Percentiles rank a stretch among this genome's conserved stretches.
Evolutionary conservation across 2,329 filamentous ascomycete species (phyloP).

Genomic region (Sclerotinia trifoliorum): DNA sequence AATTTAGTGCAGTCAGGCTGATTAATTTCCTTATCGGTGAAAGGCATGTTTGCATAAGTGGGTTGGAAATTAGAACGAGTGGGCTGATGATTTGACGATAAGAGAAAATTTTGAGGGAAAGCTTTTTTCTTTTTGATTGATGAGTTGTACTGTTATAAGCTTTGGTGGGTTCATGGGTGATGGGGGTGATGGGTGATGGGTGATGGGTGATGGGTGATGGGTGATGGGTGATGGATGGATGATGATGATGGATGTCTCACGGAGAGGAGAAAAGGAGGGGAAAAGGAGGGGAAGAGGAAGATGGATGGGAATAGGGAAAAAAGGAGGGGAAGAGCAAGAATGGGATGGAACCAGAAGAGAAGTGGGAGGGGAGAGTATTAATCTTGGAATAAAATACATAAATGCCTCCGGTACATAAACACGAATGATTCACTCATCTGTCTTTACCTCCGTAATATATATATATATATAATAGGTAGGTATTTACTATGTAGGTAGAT

Average conservation of each 20-base stretch:
- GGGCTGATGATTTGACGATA: not conserved
- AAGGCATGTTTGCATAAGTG: not conserved
- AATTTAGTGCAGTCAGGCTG: not conserved
- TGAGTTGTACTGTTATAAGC: not conserved
- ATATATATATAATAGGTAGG: no score
- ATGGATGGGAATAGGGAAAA: not conserved
- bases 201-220: not conserved
- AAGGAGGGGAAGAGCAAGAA: no score
- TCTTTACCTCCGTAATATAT: no score
- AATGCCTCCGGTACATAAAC: not conserved
- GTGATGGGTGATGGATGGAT: not conserved
- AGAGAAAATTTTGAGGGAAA: not conserved
- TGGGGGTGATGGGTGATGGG: no score
- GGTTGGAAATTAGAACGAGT: not conserved
- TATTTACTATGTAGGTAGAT: not conserved
- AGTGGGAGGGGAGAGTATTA: no score
- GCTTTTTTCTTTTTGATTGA: not conserved
- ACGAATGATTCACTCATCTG: not conserved
- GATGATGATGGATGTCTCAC: not conserved
- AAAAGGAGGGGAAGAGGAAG: not conserved
- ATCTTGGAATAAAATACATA: no score
- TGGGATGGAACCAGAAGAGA: not conserved
- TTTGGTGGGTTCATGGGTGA: not conserved
- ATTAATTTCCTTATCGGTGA: slow-evolving; percentile 11
- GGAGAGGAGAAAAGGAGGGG: not conserved